Evolutionary conservation across 148 eudicot species (phyloP).

Genomic region (Nepenthes gracilis): DNA sequence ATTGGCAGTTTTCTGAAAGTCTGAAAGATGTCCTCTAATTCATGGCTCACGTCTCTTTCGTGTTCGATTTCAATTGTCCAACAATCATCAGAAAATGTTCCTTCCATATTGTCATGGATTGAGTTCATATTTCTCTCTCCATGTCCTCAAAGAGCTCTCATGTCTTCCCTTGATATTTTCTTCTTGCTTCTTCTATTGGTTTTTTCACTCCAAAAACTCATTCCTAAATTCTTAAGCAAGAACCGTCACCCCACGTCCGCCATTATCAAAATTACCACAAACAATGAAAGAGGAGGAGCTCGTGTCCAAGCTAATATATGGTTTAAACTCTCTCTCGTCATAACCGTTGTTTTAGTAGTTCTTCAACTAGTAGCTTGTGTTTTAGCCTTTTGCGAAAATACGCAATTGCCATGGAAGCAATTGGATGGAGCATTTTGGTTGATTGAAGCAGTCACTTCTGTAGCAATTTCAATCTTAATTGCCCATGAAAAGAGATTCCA

Average conservation of each 20-base stretch:
- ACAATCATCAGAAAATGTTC: slow-evolving; percentile 16
- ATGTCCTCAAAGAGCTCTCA: slow-evolving; percentile 66
- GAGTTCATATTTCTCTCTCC: slow-evolving; percentile 73
- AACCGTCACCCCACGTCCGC: slow-evolving; percentile 9
- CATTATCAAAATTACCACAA: slow-evolving; percentile 10
- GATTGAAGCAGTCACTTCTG: slow-evolving; percentile 48
- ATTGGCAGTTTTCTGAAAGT: background rate
- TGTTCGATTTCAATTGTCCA: slow-evolving; percentile 38
- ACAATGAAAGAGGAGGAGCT: slow-evolving; percentile 11
- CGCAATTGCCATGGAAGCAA: slow-evolving; percentile 30
- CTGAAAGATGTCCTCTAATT: slow-evolving; percentile 36
- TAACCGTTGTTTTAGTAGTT: slow-evolving; percentile 26
- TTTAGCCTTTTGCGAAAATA: slow-evolving; percentile 20
- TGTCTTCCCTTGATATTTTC: slow-evolving; percentile 42
- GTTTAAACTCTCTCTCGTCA: slow-evolving; percentile 43
- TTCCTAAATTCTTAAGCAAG: slow-evolving; percentile 25
- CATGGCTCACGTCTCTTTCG: slow-evolving; percentile 62
- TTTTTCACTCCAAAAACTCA: slow-evolving; percentile 31
- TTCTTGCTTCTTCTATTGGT: slow-evolving; percentile 44
- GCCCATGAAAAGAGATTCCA: slow-evolving; percentile 52
- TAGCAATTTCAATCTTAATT: slow-evolving; percentile 34
- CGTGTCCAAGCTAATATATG: slow-evolving; percentile 23
- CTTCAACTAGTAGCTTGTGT: slow-evolving; percentile 26
- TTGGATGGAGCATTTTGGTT: slow-evolving; percentile 60
- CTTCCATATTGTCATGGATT: slow-evolving; percentile 40